Evolutionary conservation across 805 yeast genomes (phyloP).

Genomic region (Candida sonorensis): DNA sequence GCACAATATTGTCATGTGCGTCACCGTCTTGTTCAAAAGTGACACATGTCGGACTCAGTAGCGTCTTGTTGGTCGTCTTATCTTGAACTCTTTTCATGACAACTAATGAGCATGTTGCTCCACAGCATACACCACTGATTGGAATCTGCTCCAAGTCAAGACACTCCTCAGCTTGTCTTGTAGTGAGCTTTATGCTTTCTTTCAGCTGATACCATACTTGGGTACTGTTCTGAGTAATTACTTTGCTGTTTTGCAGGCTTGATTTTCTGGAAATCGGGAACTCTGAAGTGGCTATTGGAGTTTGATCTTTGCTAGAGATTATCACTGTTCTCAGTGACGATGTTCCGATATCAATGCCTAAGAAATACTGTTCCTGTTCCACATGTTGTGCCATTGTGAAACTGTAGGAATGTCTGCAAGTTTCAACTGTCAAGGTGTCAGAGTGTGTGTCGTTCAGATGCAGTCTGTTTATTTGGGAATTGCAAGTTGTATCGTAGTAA

Average conservation of each 20-base stretch:
- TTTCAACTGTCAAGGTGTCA: too few relatives aligned
- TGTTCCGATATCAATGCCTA: conserved; percentile 15
- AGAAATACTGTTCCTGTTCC: too few relatives aligned
- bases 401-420: not conserved
- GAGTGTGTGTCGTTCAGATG: too few relatives aligned
- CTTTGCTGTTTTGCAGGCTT: conserved; percentile 1
- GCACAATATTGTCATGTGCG: conserved; percentile 25
- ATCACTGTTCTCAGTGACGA: conserved; percentile 8
- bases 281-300: conserved; percentile 6
- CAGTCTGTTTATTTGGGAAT: too few relatives aligned
- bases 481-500: too few relatives aligned
- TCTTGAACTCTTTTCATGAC: conserved; percentile 25
- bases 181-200: too few relatives aligned
- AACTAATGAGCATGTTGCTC: conserved; percentile 58
- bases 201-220: conserved; percentile 10
- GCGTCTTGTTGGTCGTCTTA: conserved; percentile 5
- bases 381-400: too few relatives aligned
- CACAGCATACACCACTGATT: conserved; percentile 31
- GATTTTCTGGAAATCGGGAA: conserved; percentile 3
- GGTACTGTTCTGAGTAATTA: conserved; percentile 9
- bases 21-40: conserved; percentile 24
- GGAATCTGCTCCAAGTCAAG: too few relatives aligned
- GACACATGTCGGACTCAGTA: conserved; percentile 28
- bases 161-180: too few relatives aligned
- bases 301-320: not conserved